These are phyloP conservation scores for Carpinus viminea DNA, from an alignment of 306 rosid species.

Conservation along the genomic window DNA sequence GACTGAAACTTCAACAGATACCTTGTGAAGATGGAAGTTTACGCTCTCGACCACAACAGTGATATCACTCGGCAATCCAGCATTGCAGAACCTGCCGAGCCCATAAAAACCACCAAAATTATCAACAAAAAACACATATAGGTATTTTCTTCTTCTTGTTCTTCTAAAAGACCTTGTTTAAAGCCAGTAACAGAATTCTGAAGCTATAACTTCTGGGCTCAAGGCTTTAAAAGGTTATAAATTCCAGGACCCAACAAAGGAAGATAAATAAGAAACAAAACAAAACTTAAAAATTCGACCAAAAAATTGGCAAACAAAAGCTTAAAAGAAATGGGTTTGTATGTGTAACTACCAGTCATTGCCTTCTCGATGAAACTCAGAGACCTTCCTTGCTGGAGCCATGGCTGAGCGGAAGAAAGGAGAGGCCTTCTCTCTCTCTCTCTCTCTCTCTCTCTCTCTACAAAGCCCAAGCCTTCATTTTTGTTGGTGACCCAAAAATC, in stretches of 20 bases:
- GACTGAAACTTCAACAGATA: conserved; percentile 21
- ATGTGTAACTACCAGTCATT: conserved; percentile 59
- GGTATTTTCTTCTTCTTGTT: conserved; percentile 5
- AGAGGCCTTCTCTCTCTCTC: conserved; percentile 12
- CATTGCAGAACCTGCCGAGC: conserved; percentile 61
- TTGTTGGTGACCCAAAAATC: conserved; percentile 29
- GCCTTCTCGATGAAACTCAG: conserved; percentile 75
- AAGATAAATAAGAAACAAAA: neutral
- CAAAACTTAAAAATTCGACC: neutral
- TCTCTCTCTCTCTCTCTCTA: conserved; percentile 33
- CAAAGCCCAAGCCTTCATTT: conserved; percentile 44
- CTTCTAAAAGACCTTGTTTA: neutral
- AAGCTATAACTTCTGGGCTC: conserved; percentile 7
- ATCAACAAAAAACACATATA: neutral
- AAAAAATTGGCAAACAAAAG: neutral
- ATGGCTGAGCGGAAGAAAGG: conserved; percentile 46
- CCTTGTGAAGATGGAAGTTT: conserved; percentile 88
- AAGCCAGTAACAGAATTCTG: neutral
- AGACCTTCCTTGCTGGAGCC: conserved; percentile 79
- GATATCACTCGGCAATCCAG: conserved; percentile 76
- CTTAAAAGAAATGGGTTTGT: neutral
- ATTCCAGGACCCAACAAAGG: conserved; percentile 5
- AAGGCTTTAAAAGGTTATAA: neutral
- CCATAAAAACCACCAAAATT: conserved; percentile 14
- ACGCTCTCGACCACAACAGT: conserved; percentile 53